Evolutionary conservation across 768 basidiomycete genomes (phyloP), one percentile per base, ranked within the genome.

Genomic region (Tylopilus sp.): DNA sequence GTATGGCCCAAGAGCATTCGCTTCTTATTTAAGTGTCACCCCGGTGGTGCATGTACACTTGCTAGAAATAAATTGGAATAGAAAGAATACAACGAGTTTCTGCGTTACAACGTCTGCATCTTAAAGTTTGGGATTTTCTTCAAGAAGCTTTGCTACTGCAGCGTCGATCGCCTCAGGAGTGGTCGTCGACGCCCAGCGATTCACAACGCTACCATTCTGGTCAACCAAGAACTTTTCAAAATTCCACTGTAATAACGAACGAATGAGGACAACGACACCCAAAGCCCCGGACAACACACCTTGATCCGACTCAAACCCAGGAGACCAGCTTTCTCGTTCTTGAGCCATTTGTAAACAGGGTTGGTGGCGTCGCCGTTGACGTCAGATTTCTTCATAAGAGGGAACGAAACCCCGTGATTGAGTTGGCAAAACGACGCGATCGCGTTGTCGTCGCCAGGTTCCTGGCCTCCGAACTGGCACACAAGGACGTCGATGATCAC

Each of bases 401-500:
- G 91, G 77, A 96, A 96, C 8, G 82, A 83, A 25, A 98, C 93
- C 17, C 91, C 91, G 67, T 94, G 85, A 75, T 94, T 96, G 56
- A 83, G 63, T 46, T 80, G 74, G 74, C 91, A 92, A 70, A 88
- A 89, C 63, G 83, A 74, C 19, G 75, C 77, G 60, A 95, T 87
- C 38, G 80, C 79, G n/a, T 77, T 78, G 62, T 95, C 92, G 29
- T 79, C 76, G n/a, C 80, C 86, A 0, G 92, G 92, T 62, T 95
- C 92, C 72, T 95, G 92, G 0, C 81, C 79, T 50, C 84, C 89
- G 62, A 96, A 95, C 85, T 95, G 57, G 19, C n/a, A 43, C 10
- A 10, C 1, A 22, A 31, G 21, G 19, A n/a, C 17, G 38, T n/a
- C 8, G 24, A 25, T 42, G 24, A 4, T 49, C 5, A 45, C 25